These are phyloP conservation scores for Fusarium bactridioides DNA, from an alignment of 2,329 filamentous ascomycete genomes.

Conservation along the genomic window DNA sequence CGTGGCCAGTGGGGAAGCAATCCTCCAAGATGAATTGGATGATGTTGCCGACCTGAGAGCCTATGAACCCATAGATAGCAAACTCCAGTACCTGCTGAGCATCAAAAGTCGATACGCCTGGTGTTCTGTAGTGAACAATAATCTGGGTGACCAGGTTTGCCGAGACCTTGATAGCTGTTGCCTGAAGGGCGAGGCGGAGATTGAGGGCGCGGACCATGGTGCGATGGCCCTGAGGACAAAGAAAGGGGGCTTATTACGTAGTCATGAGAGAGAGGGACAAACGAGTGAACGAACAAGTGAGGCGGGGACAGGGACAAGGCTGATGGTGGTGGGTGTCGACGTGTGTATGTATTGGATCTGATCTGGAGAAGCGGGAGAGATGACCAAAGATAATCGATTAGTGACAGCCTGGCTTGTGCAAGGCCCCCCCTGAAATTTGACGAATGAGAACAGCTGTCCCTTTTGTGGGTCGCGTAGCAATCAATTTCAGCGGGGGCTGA, in stretches of 20 bases:
- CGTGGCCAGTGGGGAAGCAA: constrained; percentile 44
- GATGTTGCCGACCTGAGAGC: constrained; percentile 48
- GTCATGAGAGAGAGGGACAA: constrained; percentile 6
- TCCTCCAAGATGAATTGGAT: constrained; percentile 48
- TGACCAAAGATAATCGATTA: constrained; percentile 14
- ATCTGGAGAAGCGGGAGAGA: constrained; percentile 1
- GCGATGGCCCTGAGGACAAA: not conserved
- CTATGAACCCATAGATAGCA: constrained; percentile 46
- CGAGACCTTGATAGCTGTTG: constrained; percentile 43
- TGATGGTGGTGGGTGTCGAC: not conserved
- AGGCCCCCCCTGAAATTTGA: constrained; percentile 8
- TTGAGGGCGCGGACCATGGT: constrained; percentile 42
- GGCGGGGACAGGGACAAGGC: constrained; percentile 1
- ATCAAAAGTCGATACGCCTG: constrained; percentile 39
- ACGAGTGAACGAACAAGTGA: not conserved
- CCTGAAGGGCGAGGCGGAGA: constrained; percentile 42
- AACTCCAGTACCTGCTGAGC: constrained; percentile 48
- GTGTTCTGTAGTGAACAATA: constrained; percentile 30
- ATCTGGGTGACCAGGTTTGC: constrained; percentile 45
- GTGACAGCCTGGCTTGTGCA: constrained; percentile 36
- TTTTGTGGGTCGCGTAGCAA: constrained; percentile 21
- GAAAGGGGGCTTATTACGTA: not conserved
- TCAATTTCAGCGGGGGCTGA: not conserved
- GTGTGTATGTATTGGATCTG: constrained; percentile 8
- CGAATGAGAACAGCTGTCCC: constrained; percentile 34